Evolutionary conservation across 805 yeast species (phyloP).

Genomic region (Yamadazyma kitorensis): DNA sequence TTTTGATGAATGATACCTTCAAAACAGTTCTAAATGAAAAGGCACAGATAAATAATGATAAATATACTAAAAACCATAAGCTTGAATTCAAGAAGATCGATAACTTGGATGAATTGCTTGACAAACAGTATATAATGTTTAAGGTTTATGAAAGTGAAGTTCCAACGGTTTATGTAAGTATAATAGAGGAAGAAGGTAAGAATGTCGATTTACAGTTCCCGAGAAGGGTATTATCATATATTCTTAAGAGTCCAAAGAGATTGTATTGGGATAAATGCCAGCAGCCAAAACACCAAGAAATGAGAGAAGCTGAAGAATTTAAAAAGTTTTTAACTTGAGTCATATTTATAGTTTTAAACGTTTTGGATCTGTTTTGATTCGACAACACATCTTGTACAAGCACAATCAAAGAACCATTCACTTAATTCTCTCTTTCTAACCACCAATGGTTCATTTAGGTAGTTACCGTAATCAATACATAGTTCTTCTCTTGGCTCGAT

Average conservation of each 20-base stretch:
- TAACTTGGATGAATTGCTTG: slow-evolving; percentile 25
- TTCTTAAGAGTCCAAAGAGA: slow-evolving; percentile 59
- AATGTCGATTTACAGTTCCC: slow-evolving; percentile 79
- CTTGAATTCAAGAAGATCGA: slow-evolving; percentile 37
- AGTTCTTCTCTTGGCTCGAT: slow-evolving; percentile 47
- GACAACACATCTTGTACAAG: slow-evolving; percentile 44
- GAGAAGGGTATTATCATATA: slow-evolving; percentile 68
- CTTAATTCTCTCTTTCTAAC: slow-evolving; percentile 41
- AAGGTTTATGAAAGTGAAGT: slow-evolving; percentile 22
- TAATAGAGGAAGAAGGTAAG: slow-evolving; percentile 23
- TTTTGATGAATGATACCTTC: slow-evolving; percentile 39
- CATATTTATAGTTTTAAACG: not conserved
- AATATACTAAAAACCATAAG: slow-evolving; percentile 38
- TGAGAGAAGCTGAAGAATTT: slow-evolving; percentile 59
- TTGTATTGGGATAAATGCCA: slow-evolving; percentile 75
- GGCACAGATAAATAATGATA: slow-evolving; percentile 44
- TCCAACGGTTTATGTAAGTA: slow-evolving; percentile 18
- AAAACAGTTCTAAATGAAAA: slow-evolving; percentile 45
- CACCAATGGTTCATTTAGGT: slow-evolving; percentile 34
- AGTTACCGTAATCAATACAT: slow-evolving; percentile 61
- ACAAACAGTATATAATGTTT: slow-evolving; percentile 33
- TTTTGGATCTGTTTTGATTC: slow-evolving; percentile 12
- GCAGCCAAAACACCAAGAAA: slow-evolving; percentile 63
- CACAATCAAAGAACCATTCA: slow-evolving; percentile 62
- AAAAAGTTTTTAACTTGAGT: slow-evolving; percentile 46